Percentiles rank a stretch among this genome's conserved stretches.
phyloP scores from a whole-genome alignment of 106 monocot species.

The Narthecium ossifragum region DNA sequence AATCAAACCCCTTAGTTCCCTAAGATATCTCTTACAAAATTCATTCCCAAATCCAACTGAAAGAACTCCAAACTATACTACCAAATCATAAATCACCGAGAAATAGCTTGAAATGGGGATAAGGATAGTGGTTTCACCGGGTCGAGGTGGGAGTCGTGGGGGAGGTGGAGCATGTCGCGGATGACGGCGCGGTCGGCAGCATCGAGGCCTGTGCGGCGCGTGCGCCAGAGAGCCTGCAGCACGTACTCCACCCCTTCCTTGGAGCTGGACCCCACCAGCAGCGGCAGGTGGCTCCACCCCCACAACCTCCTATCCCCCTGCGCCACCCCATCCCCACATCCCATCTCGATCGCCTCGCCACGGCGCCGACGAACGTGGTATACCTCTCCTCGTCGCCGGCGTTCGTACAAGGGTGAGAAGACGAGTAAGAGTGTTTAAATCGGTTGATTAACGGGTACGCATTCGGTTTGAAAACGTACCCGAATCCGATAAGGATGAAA shows the following conservation, averaged over 20 bases:
- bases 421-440: too few relatives aligned
- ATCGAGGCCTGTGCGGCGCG: constrained; percentile 82
- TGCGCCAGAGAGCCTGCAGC: constrained; percentile 79
- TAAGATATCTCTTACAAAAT: too few relatives aligned
- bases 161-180: constrained; percentile 49
- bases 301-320: too few relatives aligned
- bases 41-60: background rate
- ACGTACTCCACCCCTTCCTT: constrained; percentile 92
- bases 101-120: background rate
- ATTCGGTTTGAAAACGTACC: too few relatives aligned
- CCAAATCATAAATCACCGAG: background rate
- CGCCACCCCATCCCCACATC: too few relatives aligned
- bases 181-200: constrained; percentile 59
- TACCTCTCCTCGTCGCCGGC: too few relatives aligned
- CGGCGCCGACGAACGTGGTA: too few relatives aligned
- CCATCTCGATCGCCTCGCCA: too few relatives aligned
- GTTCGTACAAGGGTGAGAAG: too few relatives aligned
- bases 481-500: too few relatives aligned
- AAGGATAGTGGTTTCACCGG: constrained; percentile 23
- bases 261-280: constrained; percentile 54
- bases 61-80: background rate
- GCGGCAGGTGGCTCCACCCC: constrained; percentile 72
- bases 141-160: constrained; percentile 61
- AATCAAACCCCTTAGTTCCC: too few relatives aligned
- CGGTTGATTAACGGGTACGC: too few relatives aligned